Conservation (phyloP, 1,284 basidiomycete genomes). For the Cryptococcus hybrid region DNA sequence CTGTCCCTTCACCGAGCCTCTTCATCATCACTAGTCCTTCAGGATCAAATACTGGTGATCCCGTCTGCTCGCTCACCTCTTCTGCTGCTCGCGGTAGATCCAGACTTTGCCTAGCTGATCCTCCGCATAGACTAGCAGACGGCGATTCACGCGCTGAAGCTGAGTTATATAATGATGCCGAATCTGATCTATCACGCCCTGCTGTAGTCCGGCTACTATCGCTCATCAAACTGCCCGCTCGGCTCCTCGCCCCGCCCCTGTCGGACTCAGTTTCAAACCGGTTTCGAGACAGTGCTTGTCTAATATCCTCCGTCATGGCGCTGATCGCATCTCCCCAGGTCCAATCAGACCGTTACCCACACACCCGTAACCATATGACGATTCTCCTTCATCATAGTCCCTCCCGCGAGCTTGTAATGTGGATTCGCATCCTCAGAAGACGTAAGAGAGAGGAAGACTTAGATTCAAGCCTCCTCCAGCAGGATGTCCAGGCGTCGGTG, state of each 20-base stretch:
- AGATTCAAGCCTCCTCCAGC: constrained; percentile 4
- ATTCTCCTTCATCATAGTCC: constrained; percentile 32
- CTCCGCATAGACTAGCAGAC: background rate
- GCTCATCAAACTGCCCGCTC: constrained; percentile 14
- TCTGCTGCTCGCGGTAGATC: constrained; percentile 1
- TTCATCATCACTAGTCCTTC: constrained; percentile 68
- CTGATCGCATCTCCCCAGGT: constrained; percentile 18
- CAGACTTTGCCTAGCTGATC: background rate
- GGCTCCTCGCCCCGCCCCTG: constrained; percentile 10
- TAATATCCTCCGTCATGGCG: constrained; percentile 43
- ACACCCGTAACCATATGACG: constrained; percentile 30
- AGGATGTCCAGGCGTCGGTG: constrained; percentile 14
- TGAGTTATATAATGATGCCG: background rate
- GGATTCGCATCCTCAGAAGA: constrained; percentile 33
- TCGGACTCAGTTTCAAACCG: constrained; percentile 16
- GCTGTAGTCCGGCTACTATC: background rate
- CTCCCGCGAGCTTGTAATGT: constrained; percentile 33
- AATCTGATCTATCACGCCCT: background rate
- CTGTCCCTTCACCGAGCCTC: constrained; percentile 89
- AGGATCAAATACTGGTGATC: constrained; percentile 34
- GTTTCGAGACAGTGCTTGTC: constrained; percentile 26
- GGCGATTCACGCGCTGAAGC: background rate
- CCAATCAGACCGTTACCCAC: constrained; percentile 20
- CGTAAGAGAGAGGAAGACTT: background rate
- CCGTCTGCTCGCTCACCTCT: constrained; percentile 7